phyloP scores from a whole-genome alignment of 768 basidiomycete genomes.

The Kwoniella bestiolae region DNA sequence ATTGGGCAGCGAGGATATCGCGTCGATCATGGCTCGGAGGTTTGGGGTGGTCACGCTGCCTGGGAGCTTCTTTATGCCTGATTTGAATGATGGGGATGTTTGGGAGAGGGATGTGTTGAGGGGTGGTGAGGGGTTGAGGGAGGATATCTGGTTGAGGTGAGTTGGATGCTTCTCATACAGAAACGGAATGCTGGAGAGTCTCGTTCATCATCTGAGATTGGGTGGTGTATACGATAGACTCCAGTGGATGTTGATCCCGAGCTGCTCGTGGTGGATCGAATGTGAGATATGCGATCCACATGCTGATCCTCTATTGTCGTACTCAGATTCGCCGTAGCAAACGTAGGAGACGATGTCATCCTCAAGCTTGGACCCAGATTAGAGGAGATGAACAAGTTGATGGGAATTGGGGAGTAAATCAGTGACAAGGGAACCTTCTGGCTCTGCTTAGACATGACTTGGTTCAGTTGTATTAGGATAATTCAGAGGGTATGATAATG shows the following conservation, averaged over 20 bases:
- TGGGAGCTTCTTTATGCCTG: constrained; percentile 66
- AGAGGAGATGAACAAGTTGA: constrained; percentile 45
- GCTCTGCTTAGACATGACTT: neutral
- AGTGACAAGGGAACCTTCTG: neutral
- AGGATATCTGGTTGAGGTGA: constrained; percentile 66
- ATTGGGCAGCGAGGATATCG: constrained; percentile 64
- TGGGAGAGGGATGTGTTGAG: constrained; percentile 39
- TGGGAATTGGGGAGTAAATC: constrained; percentile 31
- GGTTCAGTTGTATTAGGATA: neutral
- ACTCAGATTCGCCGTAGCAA: constrained; percentile 74
- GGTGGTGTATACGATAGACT: too few relatives aligned
- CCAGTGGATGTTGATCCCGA: too few relatives aligned
- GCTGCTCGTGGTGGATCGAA: neutral
- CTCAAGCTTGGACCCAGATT: constrained; percentile 47
- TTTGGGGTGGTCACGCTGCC: constrained; percentile 72
- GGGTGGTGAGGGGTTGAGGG: constrained; percentile 55
- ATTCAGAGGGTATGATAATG: constrained; percentile 6
- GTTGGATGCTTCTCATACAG: too few relatives aligned
- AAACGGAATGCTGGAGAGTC: too few relatives aligned
- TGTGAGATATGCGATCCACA: too few relatives aligned
- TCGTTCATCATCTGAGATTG: too few relatives aligned
- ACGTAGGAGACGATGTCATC: constrained; percentile 67
- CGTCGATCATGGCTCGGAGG: constrained; percentile 65
- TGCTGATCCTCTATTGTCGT: too few relatives aligned
- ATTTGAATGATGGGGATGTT: constrained; percentile 28